Base-by-base conservation (phyloP, 768 basidiomycete genomes). In the Sarcomyxa edulis region DNA sequence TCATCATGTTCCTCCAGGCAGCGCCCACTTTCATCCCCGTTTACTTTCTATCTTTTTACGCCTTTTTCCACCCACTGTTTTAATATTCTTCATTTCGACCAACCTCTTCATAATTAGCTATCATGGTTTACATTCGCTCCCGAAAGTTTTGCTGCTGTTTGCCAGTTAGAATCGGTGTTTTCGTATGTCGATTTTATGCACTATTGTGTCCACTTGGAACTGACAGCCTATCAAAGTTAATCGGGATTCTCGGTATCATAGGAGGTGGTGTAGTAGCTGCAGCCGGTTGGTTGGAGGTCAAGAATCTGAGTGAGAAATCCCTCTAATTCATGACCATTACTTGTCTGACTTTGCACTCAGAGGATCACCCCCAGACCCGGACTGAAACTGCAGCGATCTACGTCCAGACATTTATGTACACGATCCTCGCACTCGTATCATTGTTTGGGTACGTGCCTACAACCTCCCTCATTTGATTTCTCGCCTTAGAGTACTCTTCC, bases 111-210 rank as follows among this genome's bases (percentile, higher is more conserved):
- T n/a, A n/a, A n/a, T n/a, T n/a, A n/a, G n/a, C n/a, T n/a, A n/a
- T n/a, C n/a, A 74, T 76, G 73, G 61, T 48, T 47, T 65, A 70
- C 60, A 65, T 74, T 48, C 72, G 67, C 43, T 69, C 72, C 14
- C 71, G 69, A 46, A 76, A 61, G 50, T 81, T 81, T 57, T 79
- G 75, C 58, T 78, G 72, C 59, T 81, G 76, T 60, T 66, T 81
- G 51, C 80, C 78, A 20, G 78, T 81, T 53, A 69, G 78, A 48
- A 64, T 77, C 39, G 78, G 78, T 43, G 76, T 80, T 29, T 74
- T 79, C 55, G 72, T 78, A 44, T 50, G 68, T 39, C 21, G n/a
- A 12, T n/a, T 14, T 10, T 40, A 19, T 33, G 23, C 33, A 10
- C 22, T 14, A 2, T 15, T n/a, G 15, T 29, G 20, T 9, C 24